These are phyloP conservation scores for Diaporthe sp. DNA, from an alignment of 2,329 filamentous ascomycete genomes.

Conservation along the genomic window DNA sequence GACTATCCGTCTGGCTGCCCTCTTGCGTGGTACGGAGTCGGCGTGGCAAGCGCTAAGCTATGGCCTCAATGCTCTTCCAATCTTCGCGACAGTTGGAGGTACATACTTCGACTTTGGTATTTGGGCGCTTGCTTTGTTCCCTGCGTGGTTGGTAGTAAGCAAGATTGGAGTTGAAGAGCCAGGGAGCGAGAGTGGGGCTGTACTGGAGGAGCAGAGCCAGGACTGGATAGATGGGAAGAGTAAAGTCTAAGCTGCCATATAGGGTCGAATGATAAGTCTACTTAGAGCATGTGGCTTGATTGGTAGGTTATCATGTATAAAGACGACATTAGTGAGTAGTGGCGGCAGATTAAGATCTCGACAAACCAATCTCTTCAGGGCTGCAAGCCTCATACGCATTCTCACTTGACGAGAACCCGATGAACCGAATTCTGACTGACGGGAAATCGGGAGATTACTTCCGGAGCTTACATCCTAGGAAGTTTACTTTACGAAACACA, in stretches of 20 bases:
- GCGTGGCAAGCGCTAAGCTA: conserved; percentile 16
- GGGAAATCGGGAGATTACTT: no score
- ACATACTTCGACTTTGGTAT: conserved; percentile 12
- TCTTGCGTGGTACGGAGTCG: conserved; percentile 6
- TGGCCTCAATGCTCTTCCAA: not conserved
- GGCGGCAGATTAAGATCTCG: not conserved
- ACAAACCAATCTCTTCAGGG: not conserved
- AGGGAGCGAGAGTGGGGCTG: not conserved
- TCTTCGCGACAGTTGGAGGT: not conserved
- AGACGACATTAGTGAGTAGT: not conserved
- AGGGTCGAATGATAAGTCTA: no score
- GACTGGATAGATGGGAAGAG: not conserved
- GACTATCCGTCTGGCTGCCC: conserved; percentile 15
- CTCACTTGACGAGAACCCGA: no score
- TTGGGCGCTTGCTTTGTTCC: conserved; percentile 1
- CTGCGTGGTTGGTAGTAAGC: not conserved
- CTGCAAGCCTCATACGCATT: no score
- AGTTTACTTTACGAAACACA: not conserved
- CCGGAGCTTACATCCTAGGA: no score
- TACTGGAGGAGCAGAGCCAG: not conserved
- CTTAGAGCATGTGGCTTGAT: no score
- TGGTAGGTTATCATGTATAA: not conserved
- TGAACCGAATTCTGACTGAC: no score
- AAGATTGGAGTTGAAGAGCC: not conserved
- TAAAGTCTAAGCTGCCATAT: not conserved